Conservation (phyloP, 306 rosid genomes). For the Cicer chorassanicum region DNA sequence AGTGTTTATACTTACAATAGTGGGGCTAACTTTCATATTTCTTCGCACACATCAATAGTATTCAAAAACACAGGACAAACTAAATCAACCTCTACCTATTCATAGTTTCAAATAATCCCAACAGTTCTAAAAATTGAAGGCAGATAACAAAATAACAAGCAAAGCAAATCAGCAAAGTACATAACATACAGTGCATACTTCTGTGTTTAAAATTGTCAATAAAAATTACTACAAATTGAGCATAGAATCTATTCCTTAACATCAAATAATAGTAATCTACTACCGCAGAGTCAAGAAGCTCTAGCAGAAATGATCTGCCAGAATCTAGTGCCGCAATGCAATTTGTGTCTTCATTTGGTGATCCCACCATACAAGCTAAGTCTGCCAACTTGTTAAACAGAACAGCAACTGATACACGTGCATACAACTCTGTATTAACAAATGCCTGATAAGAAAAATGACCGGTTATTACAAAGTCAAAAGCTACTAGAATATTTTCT, state of each 20-base stretch:
- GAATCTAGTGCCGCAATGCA: slow-evolving; percentile 65
- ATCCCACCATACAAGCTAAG: slow-evolving; percentile 59
- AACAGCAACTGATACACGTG: slow-evolving; percentile 95
- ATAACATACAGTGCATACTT: slow-evolving; percentile 23
- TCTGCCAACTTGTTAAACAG: slow-evolving; percentile 82
- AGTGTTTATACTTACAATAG: slow-evolving; percentile 20
- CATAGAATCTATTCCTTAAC: slow-evolving; percentile 26
- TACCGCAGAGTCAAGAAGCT: slow-evolving; percentile 92
- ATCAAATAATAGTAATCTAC: slow-evolving; percentile 35
- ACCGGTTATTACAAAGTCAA: slow-evolving; percentile 39
- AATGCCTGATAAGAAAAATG: slow-evolving; percentile 67
- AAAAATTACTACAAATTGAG: neutral
- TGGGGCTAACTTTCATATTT: slow-evolving; percentile 14
- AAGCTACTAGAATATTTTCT: slow-evolving; percentile 26
- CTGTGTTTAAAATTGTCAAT: slow-evolving; percentile 2
- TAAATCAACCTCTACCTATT: neutral
- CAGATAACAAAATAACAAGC: slow-evolving; percentile 35
- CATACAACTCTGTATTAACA: slow-evolving; percentile 95
- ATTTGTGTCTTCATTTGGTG: slow-evolving; percentile 52
- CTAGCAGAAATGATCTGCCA: slow-evolving; percentile 81
- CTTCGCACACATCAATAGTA: slow-evolving; percentile 7
- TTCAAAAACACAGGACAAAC: slow-evolving; percentile 17
- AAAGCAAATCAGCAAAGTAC: slow-evolving; percentile 31
- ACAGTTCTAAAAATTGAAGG: slow-evolving; percentile 7
- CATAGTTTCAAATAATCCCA: slow-evolving; percentile 15